Conservation (phyloP, 345 rosid genomes). For the Physaria fendleri region DNA sequence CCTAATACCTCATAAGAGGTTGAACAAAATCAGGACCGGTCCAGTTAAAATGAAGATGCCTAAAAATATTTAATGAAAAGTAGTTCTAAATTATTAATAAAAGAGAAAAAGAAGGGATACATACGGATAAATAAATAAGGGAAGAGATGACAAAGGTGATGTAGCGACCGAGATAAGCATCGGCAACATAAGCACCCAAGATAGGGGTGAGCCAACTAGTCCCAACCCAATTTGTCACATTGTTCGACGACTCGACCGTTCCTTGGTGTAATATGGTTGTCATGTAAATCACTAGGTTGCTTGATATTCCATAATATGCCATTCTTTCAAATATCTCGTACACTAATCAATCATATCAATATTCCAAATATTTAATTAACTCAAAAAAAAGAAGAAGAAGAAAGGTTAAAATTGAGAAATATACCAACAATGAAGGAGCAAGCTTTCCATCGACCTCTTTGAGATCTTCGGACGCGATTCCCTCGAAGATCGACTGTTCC, state of each 20-base stretch:
- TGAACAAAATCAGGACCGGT: background rate
- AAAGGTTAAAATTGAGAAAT: background rate
- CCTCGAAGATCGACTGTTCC: slow-evolving; percentile 89
- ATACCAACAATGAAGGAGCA: slow-evolving; percentile 78
- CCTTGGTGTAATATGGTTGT: slow-evolving; percentile 73
- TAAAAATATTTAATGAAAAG: too few species aligned
- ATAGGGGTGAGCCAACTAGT: slow-evolving; percentile 73
- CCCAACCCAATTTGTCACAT: slow-evolving; percentile 93
- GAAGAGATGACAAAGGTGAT: slow-evolving; percentile 61
- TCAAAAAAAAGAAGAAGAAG: background rate
- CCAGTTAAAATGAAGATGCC: too few species aligned
- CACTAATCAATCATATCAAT: slow-evolving; percentile 18
- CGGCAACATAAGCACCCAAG: slow-evolving; percentile 84
- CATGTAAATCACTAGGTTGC: slow-evolving; percentile 65
- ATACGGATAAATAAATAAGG: slow-evolving; percentile 50
- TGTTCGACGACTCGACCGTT: slow-evolving; percentile 71
- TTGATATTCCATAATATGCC: slow-evolving; percentile 82
- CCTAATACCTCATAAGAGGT: background rate
- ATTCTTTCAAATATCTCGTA: slow-evolving; percentile 78
- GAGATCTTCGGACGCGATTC: slow-evolving; percentile 64
- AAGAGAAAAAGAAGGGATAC: background rate
- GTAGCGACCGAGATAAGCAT: slow-evolving; percentile 82
- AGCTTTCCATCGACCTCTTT: slow-evolving; percentile 83
- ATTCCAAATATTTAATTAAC: background rate
- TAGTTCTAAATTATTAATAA: too few species aligned